A percentile compares a stretch with the other conserved stretches of the same genome.
Conservation (phyloP, 352 stramenopile species). For the Phytophthora brassicae region DNA sequence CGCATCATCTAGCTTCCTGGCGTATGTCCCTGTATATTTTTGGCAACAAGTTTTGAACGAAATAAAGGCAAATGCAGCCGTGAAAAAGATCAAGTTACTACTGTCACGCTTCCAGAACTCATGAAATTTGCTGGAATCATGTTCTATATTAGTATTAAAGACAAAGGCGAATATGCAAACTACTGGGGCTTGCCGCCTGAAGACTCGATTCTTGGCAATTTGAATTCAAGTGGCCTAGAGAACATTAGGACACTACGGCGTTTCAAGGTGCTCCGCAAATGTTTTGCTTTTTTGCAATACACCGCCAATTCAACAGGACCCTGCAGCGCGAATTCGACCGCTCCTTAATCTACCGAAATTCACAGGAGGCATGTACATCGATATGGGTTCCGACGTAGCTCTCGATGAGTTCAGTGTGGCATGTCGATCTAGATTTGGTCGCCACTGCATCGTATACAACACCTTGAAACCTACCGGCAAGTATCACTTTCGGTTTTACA, state of each 20-base stretch:
- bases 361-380: slow-evolving; percentile 3
- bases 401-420: slow-evolving; percentile 11
- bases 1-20: slow-evolving; percentile 6
- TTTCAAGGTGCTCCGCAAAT: slow-evolving; percentile 9
- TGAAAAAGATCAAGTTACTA: not conserved
- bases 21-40: slow-evolving; percentile 8
- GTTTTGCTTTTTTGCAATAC: slow-evolving; percentile 4
- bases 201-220: slow-evolving; percentile 8
- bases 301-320: not conserved
- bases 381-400: not conserved
- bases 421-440: slow-evolving; percentile 1
- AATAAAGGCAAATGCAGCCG: slow-evolving; percentile 5
- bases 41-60: slow-evolving; percentile 9
- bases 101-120: slow-evolving; percentile 6
- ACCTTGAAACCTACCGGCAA: slow-evolving; percentile 10
- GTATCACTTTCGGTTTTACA: slow-evolving; percentile 12
- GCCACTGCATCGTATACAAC: slow-evolving; percentile 9
- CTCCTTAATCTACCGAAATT: slow-evolving; percentile 6
- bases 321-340: slow-evolving; percentile 9
- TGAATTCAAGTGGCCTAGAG: not conserved
- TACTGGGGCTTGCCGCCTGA: slow-evolving; percentile 4
- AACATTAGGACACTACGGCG: slow-evolving; percentile 1
- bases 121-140: slow-evolving; percentile 18
- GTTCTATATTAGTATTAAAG: slow-evolving; percentile 11
- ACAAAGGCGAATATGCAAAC: slow-evolving; percentile 14